These are phyloP conservation scores for Colletotrichum echinochloae DNA, from an alignment of 2,329 filamentous ascomycete species.

Conservation along the genomic window DNA sequence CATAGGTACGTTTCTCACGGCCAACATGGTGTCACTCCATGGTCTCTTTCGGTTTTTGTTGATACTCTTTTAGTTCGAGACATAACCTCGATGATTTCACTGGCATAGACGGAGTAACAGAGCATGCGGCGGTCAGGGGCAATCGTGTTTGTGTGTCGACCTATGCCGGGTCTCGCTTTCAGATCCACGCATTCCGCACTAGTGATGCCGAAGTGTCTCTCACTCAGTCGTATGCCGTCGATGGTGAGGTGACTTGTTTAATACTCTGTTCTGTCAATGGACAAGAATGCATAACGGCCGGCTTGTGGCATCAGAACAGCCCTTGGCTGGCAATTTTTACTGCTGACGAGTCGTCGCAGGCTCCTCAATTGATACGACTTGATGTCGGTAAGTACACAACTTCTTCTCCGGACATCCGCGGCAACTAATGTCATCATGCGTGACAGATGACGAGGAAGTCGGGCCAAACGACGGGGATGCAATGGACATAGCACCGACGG, in stretches of 20 bases:
- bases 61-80: conserved; percentile 7
- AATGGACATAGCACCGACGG: conserved; percentile 28
- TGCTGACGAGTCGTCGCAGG: conserved; percentile 23
- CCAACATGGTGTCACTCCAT: not conserved
- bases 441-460: conserved; percentile 4
- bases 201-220: conserved; percentile 49
- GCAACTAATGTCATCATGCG: not conserved
- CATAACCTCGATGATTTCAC: conserved; percentile 33
- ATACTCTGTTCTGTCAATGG: conserved; percentile 48
- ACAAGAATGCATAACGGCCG: conserved; percentile 49
- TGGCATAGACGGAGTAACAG: conserved; percentile 46
- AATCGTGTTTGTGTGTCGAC: conserved; percentile 58
- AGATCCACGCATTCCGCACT: conserved; percentile 55
- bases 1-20: conserved; percentile 51
- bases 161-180: conserved; percentile 51
- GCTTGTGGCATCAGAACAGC: conserved; percentile 48
- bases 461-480: conserved; percentile 13
- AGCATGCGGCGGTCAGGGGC: conserved; percentile 57
- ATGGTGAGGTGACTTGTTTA: conserved; percentile 64
- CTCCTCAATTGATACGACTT: conserved; percentile 41
- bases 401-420: not conserved
- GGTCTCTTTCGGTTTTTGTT: not conserved
- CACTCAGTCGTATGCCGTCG: conserved; percentile 49
- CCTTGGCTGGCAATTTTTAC: conserved; percentile 51
- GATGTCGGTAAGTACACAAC: conserved; percentile 42